These are phyloP conservation scores for Biscogniauxia sp. DNA, from an alignment of 2,329 filamentous ascomycete genomes.

Conservation along the genomic window DNA sequence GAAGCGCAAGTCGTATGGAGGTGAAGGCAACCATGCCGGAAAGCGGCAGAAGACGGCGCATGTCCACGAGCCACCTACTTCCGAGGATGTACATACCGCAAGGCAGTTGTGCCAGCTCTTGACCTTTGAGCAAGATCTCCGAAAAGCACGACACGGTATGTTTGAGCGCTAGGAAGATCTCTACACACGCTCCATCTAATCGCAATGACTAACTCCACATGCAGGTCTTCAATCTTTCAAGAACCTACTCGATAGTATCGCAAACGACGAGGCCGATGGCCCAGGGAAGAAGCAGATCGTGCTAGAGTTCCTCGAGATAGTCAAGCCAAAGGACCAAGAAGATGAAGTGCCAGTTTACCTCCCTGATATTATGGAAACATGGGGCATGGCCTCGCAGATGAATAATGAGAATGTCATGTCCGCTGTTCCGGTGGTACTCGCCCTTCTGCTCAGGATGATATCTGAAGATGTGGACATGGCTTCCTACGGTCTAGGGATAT, in stretches of 20 bases:
- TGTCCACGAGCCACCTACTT: conserved; percentile 54
- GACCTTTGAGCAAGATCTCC: conserved; percentile 67
- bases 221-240: conserved; percentile 69
- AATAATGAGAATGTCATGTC: conserved; percentile 81
- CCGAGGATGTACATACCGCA: conserved; percentile 60
- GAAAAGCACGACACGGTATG: conserved; percentile 64
- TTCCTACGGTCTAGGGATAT: conserved; percentile 72
- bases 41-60: conserved; percentile 53
- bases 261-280: conserved; percentile 48
- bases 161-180: conserved; percentile 2
- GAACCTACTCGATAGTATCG: conserved; percentile 64
- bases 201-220: conserved; percentile 3
- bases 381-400: conserved; percentile 77
- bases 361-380: conserved; percentile 79
- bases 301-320: conserved; percentile 63
- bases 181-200: background rate
- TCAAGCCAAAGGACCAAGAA: conserved; percentile 48
- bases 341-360: conserved; percentile 65
- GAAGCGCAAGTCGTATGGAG: conserved; percentile 29
- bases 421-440: conserved; percentile 75
- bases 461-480: conserved; percentile 72
- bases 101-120: conserved; percentile 69
- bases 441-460: conserved; percentile 75
- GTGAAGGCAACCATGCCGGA: conserved; percentile 40
- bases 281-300: conserved; percentile 58